phyloP scores from a whole-genome alignment of 352 stramenopile species.

The Pythium dissotocum region DNA sequence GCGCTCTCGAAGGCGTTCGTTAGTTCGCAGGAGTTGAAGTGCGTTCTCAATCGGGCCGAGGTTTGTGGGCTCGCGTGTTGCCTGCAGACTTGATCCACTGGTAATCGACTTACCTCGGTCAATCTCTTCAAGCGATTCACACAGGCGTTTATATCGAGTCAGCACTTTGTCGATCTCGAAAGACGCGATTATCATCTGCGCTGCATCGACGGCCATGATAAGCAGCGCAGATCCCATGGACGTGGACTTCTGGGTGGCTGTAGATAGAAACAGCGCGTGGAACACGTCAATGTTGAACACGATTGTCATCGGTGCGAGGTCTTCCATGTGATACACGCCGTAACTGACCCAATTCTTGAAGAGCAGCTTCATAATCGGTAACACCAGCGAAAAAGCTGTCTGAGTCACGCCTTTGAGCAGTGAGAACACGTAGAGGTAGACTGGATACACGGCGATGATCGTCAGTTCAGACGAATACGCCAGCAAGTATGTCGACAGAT shows the following conservation, averaged over 20 bases:
- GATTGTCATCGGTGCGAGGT: constrained; percentile 11
- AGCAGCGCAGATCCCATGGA: not conserved
- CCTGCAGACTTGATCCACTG: not conserved
- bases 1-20: not conserved
- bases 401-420: not conserved
- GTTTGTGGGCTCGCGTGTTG: not conserved
- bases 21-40: not conserved
- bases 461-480: not conserved
- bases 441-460: constrained; percentile 14
- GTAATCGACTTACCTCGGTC: not conserved
- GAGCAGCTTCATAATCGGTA: constrained; percentile 18
- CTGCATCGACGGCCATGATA: constrained; percentile 11
- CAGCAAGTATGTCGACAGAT: not conserved
- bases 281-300: constrained; percentile 26
- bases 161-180: constrained; percentile 1
- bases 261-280: constrained; percentile 19
- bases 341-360: constrained; percentile 16
- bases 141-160: not conserved
- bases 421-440: constrained; percentile 11
- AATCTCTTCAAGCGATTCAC: not conserved
- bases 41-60: constrained; percentile 2
- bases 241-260: constrained; percentile 15
- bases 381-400: not conserved
- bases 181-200: not conserved
- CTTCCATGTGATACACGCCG: constrained; percentile 8